Base-by-base conservation (phyloP, 805 yeast genomes). In the Hanseniaspora pseudoguilliermondii region DNA sequence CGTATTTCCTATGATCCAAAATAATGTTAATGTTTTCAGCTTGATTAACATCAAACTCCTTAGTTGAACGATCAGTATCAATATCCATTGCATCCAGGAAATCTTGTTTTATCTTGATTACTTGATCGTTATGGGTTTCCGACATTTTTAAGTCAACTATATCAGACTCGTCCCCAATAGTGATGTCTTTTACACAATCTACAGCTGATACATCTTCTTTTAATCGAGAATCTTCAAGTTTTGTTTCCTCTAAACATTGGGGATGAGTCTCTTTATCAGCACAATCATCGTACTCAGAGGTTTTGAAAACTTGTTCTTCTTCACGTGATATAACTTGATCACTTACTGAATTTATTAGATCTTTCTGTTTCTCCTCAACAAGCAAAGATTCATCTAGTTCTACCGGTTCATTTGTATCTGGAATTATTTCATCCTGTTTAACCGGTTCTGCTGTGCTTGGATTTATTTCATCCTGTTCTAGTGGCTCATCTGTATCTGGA, bases 1-100 rank as follows among this genome's bases (percentile, higher is more conserved):
- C 34, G n/a, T 53, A 53, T 11, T 43, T 53, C 8, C 40, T 29
- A 39, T 53, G 49, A 10, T 53, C 38, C 36, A 53, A 44, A 15
- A 53, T 13, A 10, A 46, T 23, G 27, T 51, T 47, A 9, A 35
- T 15, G 15, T 34, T 36, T 15, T 43, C 49, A 9, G 25, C 21
- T n/a, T 42, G 11, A 27, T 16, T 16, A 4, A n/a, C 23, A 36
- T 25, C 32, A 18, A 23, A 10, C 2, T 9, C 27, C 5, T 27
- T 25, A 5, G 20, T 16, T 6, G 21, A 3, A 25, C 15, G 5
- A 25, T 23, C 21, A 5, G 18, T 29, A 27, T 27, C 40, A 0
- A 18, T n/a, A 13, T 44, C 18, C 13, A 46, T 20, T 9, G 20
- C 34, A 11, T 43, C 38, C 15, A 51, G 21, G 11, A 43, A 43